Evolutionary conservation across 371 early-diverging fungal genomes (phyloP).

Genomic region (Umbelopsis sp.): DNA sequence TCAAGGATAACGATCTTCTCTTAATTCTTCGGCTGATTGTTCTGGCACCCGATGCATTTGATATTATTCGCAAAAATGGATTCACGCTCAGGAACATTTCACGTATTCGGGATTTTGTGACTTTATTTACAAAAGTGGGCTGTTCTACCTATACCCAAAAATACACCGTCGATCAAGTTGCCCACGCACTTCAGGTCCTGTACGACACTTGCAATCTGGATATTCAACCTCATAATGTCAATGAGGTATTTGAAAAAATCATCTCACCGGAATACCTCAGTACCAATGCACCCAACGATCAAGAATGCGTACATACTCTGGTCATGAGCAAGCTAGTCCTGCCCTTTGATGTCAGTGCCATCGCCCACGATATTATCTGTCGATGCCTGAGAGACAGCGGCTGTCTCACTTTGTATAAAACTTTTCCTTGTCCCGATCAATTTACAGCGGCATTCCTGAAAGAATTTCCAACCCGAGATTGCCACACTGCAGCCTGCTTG

Average conservation of each 20-base stretch:
- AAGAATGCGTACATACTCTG: background rate
- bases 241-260: slow-evolving; percentile 11
- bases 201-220: slow-evolving; percentile 1
- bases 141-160: background rate
- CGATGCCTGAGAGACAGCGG: slow-evolving; percentile 3
- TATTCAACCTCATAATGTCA: slow-evolving; percentile 1
- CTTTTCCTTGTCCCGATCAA: slow-evolving; percentile 1
- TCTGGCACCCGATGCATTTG: background rate
- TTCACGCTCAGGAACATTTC: slow-evolving; percentile 6
- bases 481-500: background rate
- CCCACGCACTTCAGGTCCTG: background rate
- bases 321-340: background rate
- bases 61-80: background rate
- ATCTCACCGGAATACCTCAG: slow-evolving; percentile 7
- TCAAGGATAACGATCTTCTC: background rate
- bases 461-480: background rate
- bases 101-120: background rate
- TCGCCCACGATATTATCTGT: background rate
- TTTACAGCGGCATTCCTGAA: background rate
- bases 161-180: slow-evolving; percentile 8
- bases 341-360: background rate
- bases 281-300: background rate
- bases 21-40: slow-evolving; percentile 2
- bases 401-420: background rate
- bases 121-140: background rate